A percentile compares a stretch with the other conserved stretches of the same genome.
Evolutionary conservation across 2,329 filamentous ascomycete species (phyloP).

Genomic region (Septoria linicola): DNA sequence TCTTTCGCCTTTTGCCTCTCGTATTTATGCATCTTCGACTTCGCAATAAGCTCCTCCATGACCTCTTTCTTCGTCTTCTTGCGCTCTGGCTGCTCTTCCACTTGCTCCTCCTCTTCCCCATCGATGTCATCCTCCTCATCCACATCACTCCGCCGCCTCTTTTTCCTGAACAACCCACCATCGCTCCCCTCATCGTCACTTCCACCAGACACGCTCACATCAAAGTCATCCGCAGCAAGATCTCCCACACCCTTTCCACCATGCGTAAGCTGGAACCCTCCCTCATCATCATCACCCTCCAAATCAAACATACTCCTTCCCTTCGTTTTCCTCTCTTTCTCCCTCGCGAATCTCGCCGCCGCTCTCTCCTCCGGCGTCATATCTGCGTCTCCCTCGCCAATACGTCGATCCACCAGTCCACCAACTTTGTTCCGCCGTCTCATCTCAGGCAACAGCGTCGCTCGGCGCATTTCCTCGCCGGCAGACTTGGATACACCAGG

Average conservation of each 20-base stretch:
- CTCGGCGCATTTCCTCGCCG: conserved; percentile 80
- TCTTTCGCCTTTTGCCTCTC: conserved; percentile 91
- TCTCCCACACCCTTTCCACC: conserved; percentile 67
- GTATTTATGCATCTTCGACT: conserved; percentile 93
- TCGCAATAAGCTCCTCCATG: conserved; percentile 96
- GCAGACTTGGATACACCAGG: conserved; percentile 82
- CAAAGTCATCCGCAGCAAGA: conserved; percentile 73
- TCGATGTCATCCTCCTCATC: conserved; percentile 58
- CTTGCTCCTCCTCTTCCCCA: conserved; percentile 51
- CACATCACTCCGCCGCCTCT: conserved; percentile 50
- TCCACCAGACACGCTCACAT: conserved; percentile 42
- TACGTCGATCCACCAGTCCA: conserved; percentile 86
- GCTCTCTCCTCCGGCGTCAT: conserved; percentile 94
- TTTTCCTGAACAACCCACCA: conserved; percentile 42
- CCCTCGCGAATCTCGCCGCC: conserved; percentile 82
- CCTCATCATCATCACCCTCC: conserved; percentile 72
- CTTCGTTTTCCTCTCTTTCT: conserved; percentile 77
- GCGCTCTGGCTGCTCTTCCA: conserved; percentile 64
- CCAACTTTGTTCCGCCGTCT: conserved; percentile 86
- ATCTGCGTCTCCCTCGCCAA: conserved; percentile 90
- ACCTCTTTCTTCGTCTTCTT: conserved; percentile 97
- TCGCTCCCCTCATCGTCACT: conserved; percentile 35
- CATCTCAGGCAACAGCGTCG: conserved; percentile 86
- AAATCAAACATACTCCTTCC: conserved; percentile 83
- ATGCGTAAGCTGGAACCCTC: conserved; percentile 66